These are phyloP conservation scores for Didymella sp. DNA, from an alignment of 2,329 filamentous ascomycete genomes.

Conservation along the genomic window DNA sequence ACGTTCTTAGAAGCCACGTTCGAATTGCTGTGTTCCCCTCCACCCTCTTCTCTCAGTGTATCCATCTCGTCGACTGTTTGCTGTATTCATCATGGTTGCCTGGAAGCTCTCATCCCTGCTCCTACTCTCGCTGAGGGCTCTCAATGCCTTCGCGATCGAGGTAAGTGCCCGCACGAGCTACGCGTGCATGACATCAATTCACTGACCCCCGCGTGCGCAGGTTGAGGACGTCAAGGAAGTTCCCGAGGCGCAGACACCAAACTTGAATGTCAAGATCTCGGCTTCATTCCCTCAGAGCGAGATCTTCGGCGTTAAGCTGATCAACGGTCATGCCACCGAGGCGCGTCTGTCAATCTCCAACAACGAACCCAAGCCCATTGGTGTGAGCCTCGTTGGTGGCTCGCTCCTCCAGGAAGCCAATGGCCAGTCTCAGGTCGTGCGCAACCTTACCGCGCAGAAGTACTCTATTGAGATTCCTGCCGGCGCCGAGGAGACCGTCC, in stretches of 20 bases:
- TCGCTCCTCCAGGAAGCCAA: conserved; percentile 68
- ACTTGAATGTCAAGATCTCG: conserved; percentile 62
- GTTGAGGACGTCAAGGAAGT: conserved; percentile 46
- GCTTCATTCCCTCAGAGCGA: conserved; percentile 71
- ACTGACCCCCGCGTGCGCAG: conserved; percentile 37
- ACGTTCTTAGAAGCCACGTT: conserved; percentile 42
- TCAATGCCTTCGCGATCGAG: conserved; percentile 67
- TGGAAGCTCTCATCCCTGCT: conserved; percentile 75
- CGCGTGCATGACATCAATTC: conserved; percentile 46
- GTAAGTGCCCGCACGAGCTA: conserved; percentile 56
- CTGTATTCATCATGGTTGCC: conserved; percentile 67
- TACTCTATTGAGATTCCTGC: conserved; percentile 78
- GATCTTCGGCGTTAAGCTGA: conserved; percentile 92
- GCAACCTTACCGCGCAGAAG: conserved; percentile 81
- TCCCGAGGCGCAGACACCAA: conserved; percentile 66
- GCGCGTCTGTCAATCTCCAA: conserved; percentile 85
- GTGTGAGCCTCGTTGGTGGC: conserved; percentile 78
- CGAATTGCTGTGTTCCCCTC: conserved; percentile 27
- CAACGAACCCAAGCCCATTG: conserved; percentile 77
- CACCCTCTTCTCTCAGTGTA: conserved; percentile 13
- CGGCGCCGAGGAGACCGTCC: conserved; percentile 76
- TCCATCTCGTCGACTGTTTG: conserved; percentile 20
- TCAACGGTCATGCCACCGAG: conserved; percentile 88
- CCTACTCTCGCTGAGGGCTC: conserved; percentile 72
- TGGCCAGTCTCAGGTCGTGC: conserved; percentile 67